Conservation (phyloP, 805 yeast genomes). For the Torulaspora indica region DNA sequence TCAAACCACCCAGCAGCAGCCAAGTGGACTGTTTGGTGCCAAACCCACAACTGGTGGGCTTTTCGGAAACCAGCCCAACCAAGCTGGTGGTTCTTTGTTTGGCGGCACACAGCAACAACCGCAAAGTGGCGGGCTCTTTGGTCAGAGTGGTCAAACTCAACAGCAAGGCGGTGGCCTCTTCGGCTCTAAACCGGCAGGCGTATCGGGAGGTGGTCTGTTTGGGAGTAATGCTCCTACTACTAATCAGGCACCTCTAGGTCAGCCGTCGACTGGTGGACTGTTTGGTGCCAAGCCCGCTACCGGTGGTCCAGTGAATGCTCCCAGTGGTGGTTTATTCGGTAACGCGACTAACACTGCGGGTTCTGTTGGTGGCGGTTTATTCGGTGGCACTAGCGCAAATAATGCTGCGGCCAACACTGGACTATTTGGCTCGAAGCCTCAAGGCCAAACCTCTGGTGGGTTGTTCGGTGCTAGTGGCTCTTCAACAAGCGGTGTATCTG, state of each 20-base stretch:
- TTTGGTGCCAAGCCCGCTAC: slow-evolving; percentile 42
- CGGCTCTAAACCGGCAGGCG: slow-evolving; percentile 38
- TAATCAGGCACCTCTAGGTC: slow-evolving; percentile 21
- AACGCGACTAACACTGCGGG: slow-evolving; percentile 23
- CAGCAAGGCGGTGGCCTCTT: slow-evolving; percentile 37
- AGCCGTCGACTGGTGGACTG: slow-evolving; percentile 28
- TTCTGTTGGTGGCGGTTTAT: slow-evolving; percentile 35
- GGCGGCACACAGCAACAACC: slow-evolving; percentile 26
- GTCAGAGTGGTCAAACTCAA: slow-evolving; percentile 21
- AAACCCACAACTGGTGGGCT: slow-evolving; percentile 34
- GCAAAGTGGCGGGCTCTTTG: slow-evolving; percentile 34
- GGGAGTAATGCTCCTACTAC: slow-evolving; percentile 18
- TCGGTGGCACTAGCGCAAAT: slow-evolving; percentile 30
- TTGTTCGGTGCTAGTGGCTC: slow-evolving; percentile 30
- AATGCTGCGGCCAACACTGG: slow-evolving; percentile 28
- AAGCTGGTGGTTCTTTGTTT: slow-evolving; percentile 26
- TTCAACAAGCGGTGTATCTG: slow-evolving; percentile 38
- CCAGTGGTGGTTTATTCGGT: slow-evolving; percentile 42
- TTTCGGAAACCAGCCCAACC: slow-evolving; percentile 35
- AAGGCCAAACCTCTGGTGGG: slow-evolving; percentile 29
- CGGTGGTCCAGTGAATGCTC: slow-evolving; percentile 21
- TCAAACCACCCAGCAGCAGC: slow-evolving; percentile 21
- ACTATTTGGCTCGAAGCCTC: slow-evolving; percentile 39
- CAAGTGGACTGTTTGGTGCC: slow-evolving; percentile 40
- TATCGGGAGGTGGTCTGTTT: slow-evolving; percentile 30